These are phyloP conservation scores for Rhypophila decipiens DNA, from an alignment of 495 filamentous ascomycete species.

Conservation along the genomic window DNA sequence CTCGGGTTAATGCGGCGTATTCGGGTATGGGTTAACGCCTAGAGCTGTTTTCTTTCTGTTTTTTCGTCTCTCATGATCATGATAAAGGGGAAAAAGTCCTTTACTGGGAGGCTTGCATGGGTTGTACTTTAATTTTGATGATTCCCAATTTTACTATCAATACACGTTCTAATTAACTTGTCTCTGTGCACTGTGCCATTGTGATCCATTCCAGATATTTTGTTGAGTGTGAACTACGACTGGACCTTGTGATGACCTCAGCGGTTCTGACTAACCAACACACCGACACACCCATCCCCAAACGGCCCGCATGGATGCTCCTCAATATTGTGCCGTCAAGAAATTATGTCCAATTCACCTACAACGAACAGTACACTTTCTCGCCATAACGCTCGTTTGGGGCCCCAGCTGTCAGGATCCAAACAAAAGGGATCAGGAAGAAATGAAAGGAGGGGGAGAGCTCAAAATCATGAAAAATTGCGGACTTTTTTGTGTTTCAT, in stretches of 20 bases:
- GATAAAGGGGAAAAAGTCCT: slow-evolving; percentile 41
- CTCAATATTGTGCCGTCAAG: no score
- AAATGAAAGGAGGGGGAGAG: not conserved
- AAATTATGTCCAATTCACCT: no score
- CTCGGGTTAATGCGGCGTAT: slow-evolving; percentile 22
- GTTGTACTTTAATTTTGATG: slow-evolving; percentile 41
- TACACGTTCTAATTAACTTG: slow-evolving; percentile 20
- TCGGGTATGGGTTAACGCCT: slow-evolving; percentile 23
- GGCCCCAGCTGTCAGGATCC: no score
- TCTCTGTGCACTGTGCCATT: not conserved
- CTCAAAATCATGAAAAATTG: slow-evolving; percentile 1
- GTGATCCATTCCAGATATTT: no score
- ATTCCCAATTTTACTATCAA: slow-evolving; percentile 32
- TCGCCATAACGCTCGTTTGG: no score
- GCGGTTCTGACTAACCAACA: not conserved
- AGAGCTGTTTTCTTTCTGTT: slow-evolving; percentile 29
- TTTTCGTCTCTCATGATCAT: slow-evolving; percentile 21
- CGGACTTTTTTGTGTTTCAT: slow-evolving; percentile 61
- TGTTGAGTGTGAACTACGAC: no score
- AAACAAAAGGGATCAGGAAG: slow-evolving; percentile 2
- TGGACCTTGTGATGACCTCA: no score
- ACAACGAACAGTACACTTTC: no score
- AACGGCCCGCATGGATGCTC: no score
- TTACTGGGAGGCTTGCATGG: slow-evolving; percentile 26
- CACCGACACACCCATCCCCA: not conserved